These are phyloP conservation scores for Pedinophyceae sp. DNA, from an alignment of 139 green algal species.

Conservation along the genomic window DNA sequence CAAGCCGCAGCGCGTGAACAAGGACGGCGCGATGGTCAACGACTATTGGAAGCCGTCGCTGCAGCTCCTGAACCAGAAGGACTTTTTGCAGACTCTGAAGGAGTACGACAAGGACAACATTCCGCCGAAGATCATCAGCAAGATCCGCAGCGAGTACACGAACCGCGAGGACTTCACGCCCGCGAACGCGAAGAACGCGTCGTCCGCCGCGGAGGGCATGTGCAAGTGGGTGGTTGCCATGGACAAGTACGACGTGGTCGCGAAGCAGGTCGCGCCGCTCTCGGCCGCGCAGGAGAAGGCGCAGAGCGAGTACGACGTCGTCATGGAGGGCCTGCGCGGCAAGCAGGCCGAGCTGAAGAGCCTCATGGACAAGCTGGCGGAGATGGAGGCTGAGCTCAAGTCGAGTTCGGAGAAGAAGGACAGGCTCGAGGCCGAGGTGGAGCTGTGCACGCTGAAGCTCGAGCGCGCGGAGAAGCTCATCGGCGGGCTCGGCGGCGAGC, in stretches of 20 bases:
- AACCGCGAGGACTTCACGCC: slow-evolving; percentile 56
- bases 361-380: slow-evolving; percentile 44
- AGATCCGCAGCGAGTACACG: slow-evolving; percentile 35
- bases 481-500: slow-evolving; percentile 48
- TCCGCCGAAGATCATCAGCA: slow-evolving; percentile 29
- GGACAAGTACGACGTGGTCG: slow-evolving; percentile 56
- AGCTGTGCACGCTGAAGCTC: slow-evolving; percentile 55
- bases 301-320: slow-evolving; percentile 40
- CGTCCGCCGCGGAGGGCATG: slow-evolving; percentile 43
- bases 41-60: slow-evolving; percentile 63
- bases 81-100: slow-evolving; percentile 53
- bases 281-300: slow-evolving; percentile 49
- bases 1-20: slow-evolving; percentile 40
- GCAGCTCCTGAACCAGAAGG: slow-evolving; percentile 47
- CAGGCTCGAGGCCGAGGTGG: slow-evolving; percentile 45
- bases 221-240: slow-evolving; percentile 68
- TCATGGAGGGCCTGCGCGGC: slow-evolving; percentile 46
- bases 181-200: slow-evolving; percentile 41
- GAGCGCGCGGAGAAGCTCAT: slow-evolving; percentile 60
- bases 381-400: slow-evolving; percentile 45
- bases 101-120: slow-evolving; percentile 57
- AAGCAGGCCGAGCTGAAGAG: slow-evolving; percentile 48
- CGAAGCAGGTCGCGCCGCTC: slow-evolving; percentile 52
- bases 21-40: slow-evolving; percentile 32
- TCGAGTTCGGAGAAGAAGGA: slow-evolving; percentile 48